Percentiles rank a stretch among this genome's conserved stretches.
phyloP scores from a whole-genome alignment of 345 rosid genomes.

The Anacardium occidentale region DNA sequence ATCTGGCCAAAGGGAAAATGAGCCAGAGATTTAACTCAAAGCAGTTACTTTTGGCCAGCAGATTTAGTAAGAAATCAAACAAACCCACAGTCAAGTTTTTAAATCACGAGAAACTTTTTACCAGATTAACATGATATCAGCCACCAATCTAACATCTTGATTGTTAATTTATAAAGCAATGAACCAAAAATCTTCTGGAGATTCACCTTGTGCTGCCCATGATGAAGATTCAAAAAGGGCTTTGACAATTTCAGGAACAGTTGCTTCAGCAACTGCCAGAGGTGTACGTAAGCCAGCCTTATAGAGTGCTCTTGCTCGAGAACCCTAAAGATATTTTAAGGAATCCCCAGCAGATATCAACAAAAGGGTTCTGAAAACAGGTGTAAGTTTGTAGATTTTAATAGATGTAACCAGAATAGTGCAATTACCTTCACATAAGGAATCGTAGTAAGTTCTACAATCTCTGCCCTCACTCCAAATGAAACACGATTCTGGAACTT shows the following conservation, averaged over 20 bases:
- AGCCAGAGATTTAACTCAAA: not conserved
- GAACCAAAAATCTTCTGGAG: constrained; percentile 7
- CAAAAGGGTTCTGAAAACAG: not conserved
- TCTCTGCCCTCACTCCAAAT: constrained; percentile 97
- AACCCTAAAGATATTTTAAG: constrained; percentile 60
- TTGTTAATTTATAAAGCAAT: not conserved
- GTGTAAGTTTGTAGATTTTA: not conserved
- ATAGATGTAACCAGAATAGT: constrained; percentile 17
- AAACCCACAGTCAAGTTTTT: not conserved
- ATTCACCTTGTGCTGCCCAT: constrained; percentile 76
- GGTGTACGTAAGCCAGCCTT: constrained; percentile 95
- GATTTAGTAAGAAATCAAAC: not conserved
- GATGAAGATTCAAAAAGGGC: constrained; percentile 89
- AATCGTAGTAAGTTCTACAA: constrained; percentile 91
- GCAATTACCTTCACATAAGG: constrained; percentile 78
- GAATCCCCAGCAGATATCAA: constrained; percentile 1
- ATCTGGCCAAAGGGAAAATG: constrained; percentile 5
- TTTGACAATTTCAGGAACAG: constrained; percentile 76
- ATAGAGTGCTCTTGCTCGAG: constrained; percentile 93
- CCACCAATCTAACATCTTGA: constrained; percentile 1
- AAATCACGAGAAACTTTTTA: not conserved
- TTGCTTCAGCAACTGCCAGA: constrained; percentile 92
- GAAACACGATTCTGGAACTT: constrained; percentile 97
- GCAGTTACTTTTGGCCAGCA: not conserved
- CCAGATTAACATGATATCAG: constrained; percentile 1